Percentiles rank a stretch among this genome's conserved stretches.
These are phyloP conservation scores for Phytophthora sp. DNA, from an alignment of 352 stramenopile genomes.

Conservation along the genomic window DNA sequence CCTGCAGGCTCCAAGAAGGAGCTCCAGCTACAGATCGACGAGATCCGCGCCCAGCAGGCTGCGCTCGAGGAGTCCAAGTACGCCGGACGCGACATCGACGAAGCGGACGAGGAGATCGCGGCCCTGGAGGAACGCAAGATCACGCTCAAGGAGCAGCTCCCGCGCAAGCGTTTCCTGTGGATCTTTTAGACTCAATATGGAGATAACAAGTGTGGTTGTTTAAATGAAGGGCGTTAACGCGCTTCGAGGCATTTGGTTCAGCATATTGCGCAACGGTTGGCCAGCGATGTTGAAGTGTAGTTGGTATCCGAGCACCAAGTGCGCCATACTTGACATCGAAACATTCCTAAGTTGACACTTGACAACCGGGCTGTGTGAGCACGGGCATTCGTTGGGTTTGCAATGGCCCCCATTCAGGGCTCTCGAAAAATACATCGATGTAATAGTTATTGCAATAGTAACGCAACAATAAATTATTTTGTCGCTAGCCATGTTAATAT, in stretches of 20 bases:
- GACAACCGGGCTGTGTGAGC: neutral
- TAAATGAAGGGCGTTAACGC: neutral
- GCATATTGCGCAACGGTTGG: neutral
- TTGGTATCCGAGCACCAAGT: neutral
- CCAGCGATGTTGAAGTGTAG: neutral
- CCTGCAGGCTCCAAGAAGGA: conserved; percentile 34
- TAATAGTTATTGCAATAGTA: too few relatives aligned
- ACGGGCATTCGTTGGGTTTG: neutral
- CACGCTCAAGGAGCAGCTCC: conserved; percentile 71
- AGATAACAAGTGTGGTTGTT: too few relatives aligned
- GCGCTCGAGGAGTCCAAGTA: conserved; percentile 76
- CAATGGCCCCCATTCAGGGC: neutral
- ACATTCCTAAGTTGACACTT: neutral
- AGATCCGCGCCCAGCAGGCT: conserved; percentile 65
- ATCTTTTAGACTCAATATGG: conserved; percentile 70
- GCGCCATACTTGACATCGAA: too few relatives aligned
- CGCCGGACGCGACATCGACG: conserved; percentile 79
- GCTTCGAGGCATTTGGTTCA: too few relatives aligned
- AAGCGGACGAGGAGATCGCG: conserved; percentile 77
- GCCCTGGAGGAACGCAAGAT: conserved; percentile 69
- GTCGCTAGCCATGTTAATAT: too few relatives aligned
- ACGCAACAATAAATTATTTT: too few relatives aligned
- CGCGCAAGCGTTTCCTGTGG: conserved; percentile 79
- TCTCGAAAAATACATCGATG: too few relatives aligned
- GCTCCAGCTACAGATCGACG: conserved; percentile 58